Evolutionary conservation across 148 eudicot species (phyloP).

Genomic region (Pouteria glomerata): DNA sequence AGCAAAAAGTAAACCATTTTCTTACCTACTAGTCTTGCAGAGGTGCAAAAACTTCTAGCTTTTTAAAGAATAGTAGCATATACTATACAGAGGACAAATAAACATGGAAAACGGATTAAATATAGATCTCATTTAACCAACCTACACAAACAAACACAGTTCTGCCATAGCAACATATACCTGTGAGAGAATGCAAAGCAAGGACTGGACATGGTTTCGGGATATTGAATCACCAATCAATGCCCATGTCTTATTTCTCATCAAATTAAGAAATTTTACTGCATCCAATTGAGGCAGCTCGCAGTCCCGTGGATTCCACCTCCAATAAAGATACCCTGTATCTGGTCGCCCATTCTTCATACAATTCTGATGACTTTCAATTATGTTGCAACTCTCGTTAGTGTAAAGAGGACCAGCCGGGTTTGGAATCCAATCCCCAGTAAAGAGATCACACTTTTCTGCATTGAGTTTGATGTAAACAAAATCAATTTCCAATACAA

Average conservation of each 20-base stretch:
- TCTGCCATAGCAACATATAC: slow-evolving; percentile 12
- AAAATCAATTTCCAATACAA: no score
- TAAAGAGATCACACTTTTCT: slow-evolving; percentile 60
- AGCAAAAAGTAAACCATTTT: no score
- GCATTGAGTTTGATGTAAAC: slow-evolving; percentile 18
- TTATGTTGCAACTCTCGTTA: slow-evolving; percentile 58
- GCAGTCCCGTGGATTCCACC: slow-evolving; percentile 48
- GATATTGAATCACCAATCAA: slow-evolving; percentile 48
- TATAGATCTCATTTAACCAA: no score
- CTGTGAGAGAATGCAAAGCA: slow-evolving; percentile 41
- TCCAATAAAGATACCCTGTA: slow-evolving; percentile 66
- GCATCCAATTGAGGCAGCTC: slow-evolving; percentile 59
- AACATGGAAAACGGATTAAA: no score
- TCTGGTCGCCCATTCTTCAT: slow-evolving; percentile 83
- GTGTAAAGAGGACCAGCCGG: slow-evolving; percentile 60
- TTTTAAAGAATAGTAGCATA: no score
- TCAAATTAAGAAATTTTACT: slow-evolving; percentile 49
- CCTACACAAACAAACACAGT: no score
- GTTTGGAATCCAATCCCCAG: slow-evolving; percentile 72
- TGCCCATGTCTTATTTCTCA: slow-evolving; percentile 68
- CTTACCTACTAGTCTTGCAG: no score
- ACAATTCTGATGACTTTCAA: slow-evolving; percentile 73
- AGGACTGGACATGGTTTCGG: slow-evolving; percentile 42
- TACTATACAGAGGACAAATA: no score
- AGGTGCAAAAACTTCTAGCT: no score